Conservation (phyloP, 129 eudicot species). For the Rutidosis leptorrhynchoides region DNA sequence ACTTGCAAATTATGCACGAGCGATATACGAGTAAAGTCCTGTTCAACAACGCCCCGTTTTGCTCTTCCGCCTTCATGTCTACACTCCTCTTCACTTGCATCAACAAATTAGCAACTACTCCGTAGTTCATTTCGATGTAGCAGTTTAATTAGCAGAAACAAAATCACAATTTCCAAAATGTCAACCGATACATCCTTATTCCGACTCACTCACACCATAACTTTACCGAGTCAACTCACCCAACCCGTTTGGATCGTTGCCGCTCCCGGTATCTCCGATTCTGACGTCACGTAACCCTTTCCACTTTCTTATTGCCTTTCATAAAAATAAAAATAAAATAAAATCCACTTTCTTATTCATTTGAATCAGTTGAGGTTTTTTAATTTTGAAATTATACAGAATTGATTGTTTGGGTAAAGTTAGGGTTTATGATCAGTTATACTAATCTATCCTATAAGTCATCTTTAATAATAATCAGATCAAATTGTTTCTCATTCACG, state of each 20-base stretch:
- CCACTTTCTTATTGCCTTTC: neutral
- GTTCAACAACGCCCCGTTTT: neutral
- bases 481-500: neutral
- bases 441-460: neutral
- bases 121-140: conserved; percentile 23
- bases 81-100: conserved; percentile 18
- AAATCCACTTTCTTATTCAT: neutral
- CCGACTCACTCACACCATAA: conserved; percentile 53
- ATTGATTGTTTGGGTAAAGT: neutral
- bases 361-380: neutral
- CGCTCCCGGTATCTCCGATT: conserved; percentile 69
- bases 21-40: no score
- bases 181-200: conserved; percentile 32
- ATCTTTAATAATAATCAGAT: neutral
- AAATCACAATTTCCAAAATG: conserved; percentile 41
- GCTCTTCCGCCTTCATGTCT: conserved; percentile 5
- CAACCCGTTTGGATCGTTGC: conserved; percentile 63
- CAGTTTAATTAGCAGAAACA: conserved; percentile 22
- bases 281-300: conserved; percentile 63
- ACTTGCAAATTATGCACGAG: no score
- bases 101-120: conserved; percentile 13
- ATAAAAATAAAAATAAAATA: no score
- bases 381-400: neutral
- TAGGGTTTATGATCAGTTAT: neutral
- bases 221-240: conserved; percentile 57